Evolutionary conservation across 441 rosid species (phyloP).

Genomic region (Arabidopsis hybrid): DNA sequence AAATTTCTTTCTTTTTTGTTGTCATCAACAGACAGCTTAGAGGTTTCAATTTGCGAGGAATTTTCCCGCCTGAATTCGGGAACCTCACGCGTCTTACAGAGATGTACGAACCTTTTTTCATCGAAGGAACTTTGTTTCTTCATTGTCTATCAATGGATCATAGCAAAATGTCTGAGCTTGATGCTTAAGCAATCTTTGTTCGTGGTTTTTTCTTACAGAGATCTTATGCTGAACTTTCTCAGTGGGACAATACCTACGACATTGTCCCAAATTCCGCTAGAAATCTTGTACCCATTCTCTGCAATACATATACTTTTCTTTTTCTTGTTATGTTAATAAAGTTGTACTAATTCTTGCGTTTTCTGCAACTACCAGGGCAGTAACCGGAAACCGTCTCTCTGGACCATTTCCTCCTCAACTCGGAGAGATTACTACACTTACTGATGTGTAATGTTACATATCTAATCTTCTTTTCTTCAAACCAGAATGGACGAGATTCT

Average conservation of each 20-base stretch:
- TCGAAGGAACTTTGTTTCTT: constrained; percentile 5
- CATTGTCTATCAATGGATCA: not conserved
- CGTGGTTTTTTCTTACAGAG: constrained; percentile 49
- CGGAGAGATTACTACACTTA: constrained; percentile 62
- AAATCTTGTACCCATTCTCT: constrained; percentile 51
- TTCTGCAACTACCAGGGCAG: constrained; percentile 46
- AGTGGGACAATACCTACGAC: constrained; percentile 72
- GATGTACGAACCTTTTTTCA: constrained; percentile 53
- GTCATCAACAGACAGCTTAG: constrained; percentile 51
- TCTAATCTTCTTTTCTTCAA: constrained; percentile 3
- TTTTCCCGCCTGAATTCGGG: constrained; percentile 64
- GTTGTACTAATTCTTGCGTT: not conserved
- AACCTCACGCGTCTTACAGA: constrained; percentile 58
- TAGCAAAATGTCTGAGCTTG: not conserved
- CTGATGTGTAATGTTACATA: constrained; percentile 57
- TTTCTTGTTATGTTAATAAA: constrained; percentile 3
- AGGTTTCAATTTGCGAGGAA: constrained; percentile 60
- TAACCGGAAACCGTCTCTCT: constrained; percentile 67
- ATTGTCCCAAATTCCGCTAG: constrained; percentile 59
- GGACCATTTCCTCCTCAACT: constrained; percentile 69
- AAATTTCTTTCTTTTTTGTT: not conserved
- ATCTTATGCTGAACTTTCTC: constrained; percentile 72
- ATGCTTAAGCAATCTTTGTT: constrained; percentile 12
- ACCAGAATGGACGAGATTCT: constrained; percentile 1
- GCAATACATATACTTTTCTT: not conserved